These are phyloP conservation scores for Spongispora temasekensis DNA, from an alignment of 1,284 basidiomycete species.

Conservation along the genomic window DNA sequence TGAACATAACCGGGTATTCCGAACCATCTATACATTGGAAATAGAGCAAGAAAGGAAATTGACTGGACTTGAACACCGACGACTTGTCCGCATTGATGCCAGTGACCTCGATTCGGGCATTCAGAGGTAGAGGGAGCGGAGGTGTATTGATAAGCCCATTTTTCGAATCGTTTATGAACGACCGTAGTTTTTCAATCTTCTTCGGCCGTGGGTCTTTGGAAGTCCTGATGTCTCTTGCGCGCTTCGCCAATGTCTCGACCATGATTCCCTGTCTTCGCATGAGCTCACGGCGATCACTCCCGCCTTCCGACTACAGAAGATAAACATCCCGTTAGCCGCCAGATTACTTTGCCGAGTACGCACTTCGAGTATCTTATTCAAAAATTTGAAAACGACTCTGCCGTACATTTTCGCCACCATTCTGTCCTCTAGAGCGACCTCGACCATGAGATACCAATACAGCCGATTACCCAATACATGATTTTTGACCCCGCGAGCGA, in stretches of 20 bases:
- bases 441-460: constrained; percentile 98
- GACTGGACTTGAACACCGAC: constrained; percentile 96
- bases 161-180: constrained; percentile 83
- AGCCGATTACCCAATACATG: constrained; percentile 87
- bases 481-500: constrained; percentile 82
- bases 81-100: constrained; percentile 92
- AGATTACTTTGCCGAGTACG: constrained; percentile 16
- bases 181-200: constrained; percentile 94
- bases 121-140: constrained; percentile 86
- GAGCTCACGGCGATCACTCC: constrained; percentile 76
- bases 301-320: constrained; percentile 61
- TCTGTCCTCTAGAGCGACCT: constrained; percentile 76
- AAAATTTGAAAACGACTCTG: constrained; percentile 85
- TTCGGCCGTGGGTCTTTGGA: constrained; percentile 94
- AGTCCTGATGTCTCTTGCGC: constrained; percentile 83
- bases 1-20: constrained; percentile 96
- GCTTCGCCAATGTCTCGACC: constrained; percentile 79
- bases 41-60: constrained; percentile 89
- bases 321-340: constrained; percentile 3
- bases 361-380: constrained; percentile 85
- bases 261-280: constrained; percentile 86
- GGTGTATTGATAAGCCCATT: constrained; percentile 75
- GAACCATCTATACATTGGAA: constrained; percentile 79
- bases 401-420: constrained; percentile 91
- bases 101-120: constrained; percentile 79